Evolutionary conservation across 1,284 basidiomycete genomes (phyloP).

Genomic region (Heterobasidion parviporum): DNA sequence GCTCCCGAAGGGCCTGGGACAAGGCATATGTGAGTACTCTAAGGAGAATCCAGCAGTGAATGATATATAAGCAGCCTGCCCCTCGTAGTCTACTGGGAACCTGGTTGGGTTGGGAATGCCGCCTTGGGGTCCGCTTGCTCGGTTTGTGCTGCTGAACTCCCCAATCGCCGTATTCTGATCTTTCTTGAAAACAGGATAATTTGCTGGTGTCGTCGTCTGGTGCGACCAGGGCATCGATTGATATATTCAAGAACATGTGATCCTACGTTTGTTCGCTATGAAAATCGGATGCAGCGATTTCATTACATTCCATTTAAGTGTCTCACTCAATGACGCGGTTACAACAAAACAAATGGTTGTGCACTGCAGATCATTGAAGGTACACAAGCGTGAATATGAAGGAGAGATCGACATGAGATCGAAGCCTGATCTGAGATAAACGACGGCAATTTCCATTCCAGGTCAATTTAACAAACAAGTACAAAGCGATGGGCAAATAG

Average conservation of each 20-base stretch:
- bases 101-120: slow-evolving; percentile 55
- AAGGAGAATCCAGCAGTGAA: not conserved
- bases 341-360: no score
- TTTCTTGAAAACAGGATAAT: slow-evolving; percentile 19
- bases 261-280: not conserved
- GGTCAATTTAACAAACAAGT: slow-evolving; percentile 4
- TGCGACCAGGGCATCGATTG: slow-evolving; percentile 23
- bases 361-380: no score
- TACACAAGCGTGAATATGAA: not conserved
- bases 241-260: slow-evolving; percentile 18
- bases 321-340: no score
- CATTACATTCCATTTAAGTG: no score
- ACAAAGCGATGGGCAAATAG: slow-evolving; percentile 6
- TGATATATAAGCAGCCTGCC: not conserved
- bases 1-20: slow-evolving; percentile 38
- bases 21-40: slow-evolving; percentile 21
- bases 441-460: not conserved
- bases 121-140: slow-evolving; percentile 45
- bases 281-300: not conserved
- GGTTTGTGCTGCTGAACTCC: slow-evolving; percentile 24
- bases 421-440: not conserved
- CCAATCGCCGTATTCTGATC: not conserved
- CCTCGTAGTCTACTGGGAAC: slow-evolving; percentile 48
- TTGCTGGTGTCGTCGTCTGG: slow-evolving; percentile 24
- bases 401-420: not conserved